Evolutionary conservation across 2,329 filamentous ascomycete species (phyloP).

Genomic region (Colletotrichum incanum): DNA sequence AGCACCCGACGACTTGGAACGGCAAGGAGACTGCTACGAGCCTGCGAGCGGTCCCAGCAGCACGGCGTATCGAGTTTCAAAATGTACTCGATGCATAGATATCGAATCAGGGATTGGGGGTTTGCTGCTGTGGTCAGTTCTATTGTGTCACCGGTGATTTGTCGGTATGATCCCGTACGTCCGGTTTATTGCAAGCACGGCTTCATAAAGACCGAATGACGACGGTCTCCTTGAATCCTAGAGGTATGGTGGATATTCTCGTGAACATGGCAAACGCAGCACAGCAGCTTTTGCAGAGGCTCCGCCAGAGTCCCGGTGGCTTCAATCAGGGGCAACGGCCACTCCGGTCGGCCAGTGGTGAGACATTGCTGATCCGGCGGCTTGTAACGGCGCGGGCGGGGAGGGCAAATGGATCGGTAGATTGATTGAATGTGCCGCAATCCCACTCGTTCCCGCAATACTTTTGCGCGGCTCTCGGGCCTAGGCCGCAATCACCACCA

Average conservation of each 20-base stretch:
- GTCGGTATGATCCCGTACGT: not conserved
- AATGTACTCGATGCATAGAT: not conserved
- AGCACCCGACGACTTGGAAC: not conserved
- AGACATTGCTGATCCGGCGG: slow-evolving; percentile 3
- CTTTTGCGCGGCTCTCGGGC: not conserved
- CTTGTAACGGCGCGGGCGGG: slow-evolving; percentile 5
- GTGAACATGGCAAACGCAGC: not conserved
- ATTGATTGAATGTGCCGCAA: not conserved
- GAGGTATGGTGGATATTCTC: not conserved
- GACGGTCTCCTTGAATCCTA: not conserved
- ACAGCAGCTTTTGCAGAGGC: not conserved
- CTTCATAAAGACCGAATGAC: not conserved
- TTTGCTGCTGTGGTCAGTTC: not conserved
- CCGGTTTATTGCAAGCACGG: not conserved
- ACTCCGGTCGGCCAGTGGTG: not conserved
- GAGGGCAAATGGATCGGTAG: not conserved
- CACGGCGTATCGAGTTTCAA: not conserved
- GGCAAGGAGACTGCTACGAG: not conserved
- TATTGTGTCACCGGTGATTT: not conserved
- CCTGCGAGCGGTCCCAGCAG: not conserved
- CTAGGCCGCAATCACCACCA: not conserved
- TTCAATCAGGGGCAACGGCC: not conserved
- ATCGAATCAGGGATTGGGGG: not conserved
- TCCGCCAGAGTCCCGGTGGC: not conserved
- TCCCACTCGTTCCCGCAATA: not conserved